Evolutionary conservation across 768 basidiomycete species (phyloP).

Genomic region (Serpula lacrymans): DNA sequence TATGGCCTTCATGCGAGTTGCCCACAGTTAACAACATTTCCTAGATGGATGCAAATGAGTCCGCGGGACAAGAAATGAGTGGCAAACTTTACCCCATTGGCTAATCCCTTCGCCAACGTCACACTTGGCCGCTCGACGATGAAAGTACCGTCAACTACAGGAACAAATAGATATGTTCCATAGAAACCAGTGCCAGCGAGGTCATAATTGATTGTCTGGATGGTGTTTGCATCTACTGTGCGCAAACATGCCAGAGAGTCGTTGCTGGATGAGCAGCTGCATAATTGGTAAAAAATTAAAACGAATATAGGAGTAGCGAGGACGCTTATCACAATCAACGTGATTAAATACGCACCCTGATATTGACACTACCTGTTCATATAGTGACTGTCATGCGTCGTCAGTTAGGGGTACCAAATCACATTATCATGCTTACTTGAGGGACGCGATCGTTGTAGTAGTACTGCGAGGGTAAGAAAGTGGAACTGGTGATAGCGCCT

Average conservation of each 20-base stretch:
- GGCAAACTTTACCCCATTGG: conserved; percentile 23
- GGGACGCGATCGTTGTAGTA: conserved; percentile 26
- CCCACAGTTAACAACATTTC: conserved; percentile 29
- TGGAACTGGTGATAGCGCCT: conserved; percentile 30
- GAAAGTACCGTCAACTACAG: conserved; percentile 29
- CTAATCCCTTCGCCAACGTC: conserved; percentile 17
- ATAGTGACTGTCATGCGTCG: conserved; percentile 12
- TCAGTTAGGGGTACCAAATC: neutral
- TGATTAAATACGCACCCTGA: conserved; percentile 13
- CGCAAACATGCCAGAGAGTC: conserved; percentile 25
- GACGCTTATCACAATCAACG: no score
- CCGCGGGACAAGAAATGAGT: neutral
- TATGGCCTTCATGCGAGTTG: conserved; percentile 29
- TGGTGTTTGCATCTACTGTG: conserved; percentile 11
- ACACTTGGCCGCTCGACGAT: conserved; percentile 24
- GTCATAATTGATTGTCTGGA: conserved; percentile 18
- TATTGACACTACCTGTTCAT: conserved; percentile 7
- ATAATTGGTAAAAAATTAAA: no score
- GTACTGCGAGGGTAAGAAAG: conserved; percentile 31
- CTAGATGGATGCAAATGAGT: neutral
- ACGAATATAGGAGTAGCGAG: no score
- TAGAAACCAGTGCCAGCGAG: conserved; percentile 21
- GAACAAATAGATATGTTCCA: conserved; percentile 24
- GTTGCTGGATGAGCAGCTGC: conserved; percentile 16
- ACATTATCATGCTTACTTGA: conserved; percentile 18